These are phyloP conservation scores for Colletotrichum falcatum DNA, from an alignment of 2,329 filamentous ascomycete genomes.

Conservation along the genomic window DNA sequence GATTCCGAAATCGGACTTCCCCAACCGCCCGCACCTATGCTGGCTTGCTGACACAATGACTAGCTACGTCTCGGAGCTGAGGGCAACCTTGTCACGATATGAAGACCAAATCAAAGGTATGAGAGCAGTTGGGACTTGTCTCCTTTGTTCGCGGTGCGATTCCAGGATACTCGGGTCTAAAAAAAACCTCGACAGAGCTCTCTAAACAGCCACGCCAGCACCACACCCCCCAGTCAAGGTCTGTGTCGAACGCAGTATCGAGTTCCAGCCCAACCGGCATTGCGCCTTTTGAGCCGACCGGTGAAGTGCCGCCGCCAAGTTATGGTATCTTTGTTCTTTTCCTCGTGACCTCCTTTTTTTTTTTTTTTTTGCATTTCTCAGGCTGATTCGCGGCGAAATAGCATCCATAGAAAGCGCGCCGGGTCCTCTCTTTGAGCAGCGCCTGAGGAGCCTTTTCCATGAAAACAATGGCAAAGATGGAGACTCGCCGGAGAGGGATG, in stretches of 20 bases:
- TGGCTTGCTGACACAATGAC: background rate
- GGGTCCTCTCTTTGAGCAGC: conserved; percentile 33
- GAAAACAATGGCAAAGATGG: conserved; percentile 31
- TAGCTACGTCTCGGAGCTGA: conserved; percentile 35
- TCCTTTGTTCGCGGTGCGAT: background rate
- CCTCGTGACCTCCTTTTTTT: too few relatives aligned
- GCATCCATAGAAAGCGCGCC: conserved; percentile 37
- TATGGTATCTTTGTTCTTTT: conserved; percentile 14
- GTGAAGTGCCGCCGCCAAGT: conserved; percentile 35
- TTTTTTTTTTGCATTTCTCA: background rate
- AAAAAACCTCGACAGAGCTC: conserved; percentile 14
- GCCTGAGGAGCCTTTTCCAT: conserved; percentile 28
- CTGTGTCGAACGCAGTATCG: conserved; percentile 14
- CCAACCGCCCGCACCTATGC: too few relatives aligned
- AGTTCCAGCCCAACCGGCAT: conserved; percentile 34
- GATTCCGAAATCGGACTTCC: background rate
- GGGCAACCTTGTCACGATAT: conserved; percentile 27
- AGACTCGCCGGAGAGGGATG: conserved; percentile 27
- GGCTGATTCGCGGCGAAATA: background rate
- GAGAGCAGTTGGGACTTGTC: background rate
- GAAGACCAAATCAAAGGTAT: conserved; percentile 30
- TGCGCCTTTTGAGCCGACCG: conserved; percentile 30
- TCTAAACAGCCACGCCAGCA: conserved; percentile 19
- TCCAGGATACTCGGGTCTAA: background rate
- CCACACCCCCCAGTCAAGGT: conserved; percentile 1